Evolutionary conservation across 2,329 filamentous ascomycete species (phyloP), one percentile per base, ranked within the genome.

Genomic region (Colletotrichum cuscutae): DNA sequence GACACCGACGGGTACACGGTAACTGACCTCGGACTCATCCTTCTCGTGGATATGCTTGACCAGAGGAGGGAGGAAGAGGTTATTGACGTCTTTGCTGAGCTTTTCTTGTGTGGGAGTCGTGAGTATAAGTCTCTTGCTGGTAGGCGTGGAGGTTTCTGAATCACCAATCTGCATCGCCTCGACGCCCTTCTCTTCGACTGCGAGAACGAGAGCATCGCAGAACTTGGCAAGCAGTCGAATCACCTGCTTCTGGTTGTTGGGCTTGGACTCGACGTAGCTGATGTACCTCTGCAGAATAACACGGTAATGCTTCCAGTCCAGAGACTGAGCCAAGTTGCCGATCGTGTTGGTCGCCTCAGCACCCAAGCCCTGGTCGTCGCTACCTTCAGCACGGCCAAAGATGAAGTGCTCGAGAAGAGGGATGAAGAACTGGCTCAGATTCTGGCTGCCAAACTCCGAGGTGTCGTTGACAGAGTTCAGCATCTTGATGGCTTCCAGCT

Each of bases 371-470:
- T 97, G 93, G 46, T 95, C 95, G 80, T 98, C 95, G 26, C 81
- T 86, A 9, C 88, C 87, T 60, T 95, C 93, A 5, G 89, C 90
- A 72, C 93, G 91, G 71, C 95, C 93, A 79, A 98, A 96, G 28
- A 98, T 92, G 79, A 98, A 98, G 80, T 98, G 95, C 79, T 99
- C 97, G 11, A 98, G 87, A 24, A 99, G 86, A 0, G 97, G 97
- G 53, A 99, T 90, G 79, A 98, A 94, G 78, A 98, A 93, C 22
- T 96, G 92, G 71, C 92, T 92, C 75, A 97, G 88, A 78, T 97
- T 97, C 65, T 91, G 90, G 77, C 94, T 93, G 74, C 89, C 89
- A 72, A 99, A 85, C 61, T 90, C 87, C 13, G 89, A 87, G 68
- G 88, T 87, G 11, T 86, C 81, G 68, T 94, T 94, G 74, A 93